These are phyloP conservation scores for Citrullus amarus DNA, from an alignment of 306 rosid genomes.

Conservation along the genomic window DNA sequence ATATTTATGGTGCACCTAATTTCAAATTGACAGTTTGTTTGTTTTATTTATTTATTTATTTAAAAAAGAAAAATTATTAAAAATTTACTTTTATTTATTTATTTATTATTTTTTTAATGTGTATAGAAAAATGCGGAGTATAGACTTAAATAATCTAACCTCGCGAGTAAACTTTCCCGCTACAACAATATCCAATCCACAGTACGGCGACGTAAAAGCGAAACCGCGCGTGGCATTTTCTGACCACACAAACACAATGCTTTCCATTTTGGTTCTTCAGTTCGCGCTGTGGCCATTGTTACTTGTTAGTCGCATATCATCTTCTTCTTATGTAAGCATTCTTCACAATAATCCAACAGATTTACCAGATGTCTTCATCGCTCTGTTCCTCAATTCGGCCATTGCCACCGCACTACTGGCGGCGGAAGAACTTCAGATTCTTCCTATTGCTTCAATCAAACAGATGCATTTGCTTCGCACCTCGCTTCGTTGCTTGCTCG, in stretches of 20 bases:
- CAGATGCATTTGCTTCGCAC: constrained; percentile 9
- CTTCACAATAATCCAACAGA: neutral
- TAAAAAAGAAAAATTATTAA: no score
- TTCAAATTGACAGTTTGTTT: no score
- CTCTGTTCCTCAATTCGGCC: constrained; percentile 27
- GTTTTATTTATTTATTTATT: no score
- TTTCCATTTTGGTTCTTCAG: neutral
- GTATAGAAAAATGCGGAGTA: no score
- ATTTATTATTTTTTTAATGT: no score
- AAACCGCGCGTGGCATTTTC: neutral
- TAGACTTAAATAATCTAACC: no score
- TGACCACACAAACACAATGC: neutral
- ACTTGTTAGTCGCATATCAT: no score
- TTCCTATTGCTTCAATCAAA: constrained; percentile 24
- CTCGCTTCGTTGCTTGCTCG: constrained; percentile 28
- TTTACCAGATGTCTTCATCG: constrained; percentile 7
- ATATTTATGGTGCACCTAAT: no score
- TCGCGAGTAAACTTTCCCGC: no score
- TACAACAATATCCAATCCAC: neutral
- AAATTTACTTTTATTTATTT: no score
- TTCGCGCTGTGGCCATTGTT: neutral
- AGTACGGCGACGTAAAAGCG: neutral
- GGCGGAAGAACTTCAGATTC: constrained; percentile 16
- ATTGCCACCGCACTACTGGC: constrained; percentile 19
- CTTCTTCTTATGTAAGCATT: neutral